These are phyloP conservation scores for Asterophora lycoperdoides DNA, from an alignment of 768 basidiomycete genomes.

Conservation along the genomic window DNA sequence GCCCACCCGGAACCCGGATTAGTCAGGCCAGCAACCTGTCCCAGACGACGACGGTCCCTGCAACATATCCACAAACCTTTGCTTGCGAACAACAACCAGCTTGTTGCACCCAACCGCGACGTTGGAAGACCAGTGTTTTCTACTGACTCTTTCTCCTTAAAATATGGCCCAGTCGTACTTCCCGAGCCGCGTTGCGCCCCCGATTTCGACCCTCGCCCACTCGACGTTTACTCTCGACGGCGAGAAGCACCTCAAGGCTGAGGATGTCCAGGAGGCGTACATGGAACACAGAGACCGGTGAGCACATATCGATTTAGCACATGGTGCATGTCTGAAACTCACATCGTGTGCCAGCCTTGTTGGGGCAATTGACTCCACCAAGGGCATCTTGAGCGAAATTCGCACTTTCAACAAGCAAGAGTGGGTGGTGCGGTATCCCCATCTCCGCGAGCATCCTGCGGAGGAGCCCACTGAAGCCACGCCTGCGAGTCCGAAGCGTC, in stretches of 20 bases:
- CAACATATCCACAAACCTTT: constrained; percentile 10
- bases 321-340: constrained; percentile 5
- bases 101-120: no score
- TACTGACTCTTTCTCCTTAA: constrained; percentile 2
- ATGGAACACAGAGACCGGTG: constrained; percentile 74
- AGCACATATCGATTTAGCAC: constrained; percentile 20
- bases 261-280: constrained; percentile 75
- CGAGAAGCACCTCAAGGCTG: constrained; percentile 50
- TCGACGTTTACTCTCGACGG: constrained; percentile 27
- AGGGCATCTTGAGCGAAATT: constrained; percentile 63
- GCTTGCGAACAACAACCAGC: constrained; percentile 10
- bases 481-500: constrained; percentile 29
- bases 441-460: constrained; percentile 46
- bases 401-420: constrained; percentile 78
- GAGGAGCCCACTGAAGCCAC: constrained; percentile 23
- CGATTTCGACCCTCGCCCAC: constrained; percentile 30
- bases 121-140: constrained; percentile 2
- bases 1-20: constrained; percentile 14
- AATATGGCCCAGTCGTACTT: constrained; percentile 40
- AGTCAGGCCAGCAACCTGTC: constrained; percentile 12
- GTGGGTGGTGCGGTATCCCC: constrained; percentile 90
- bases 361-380: constrained; percentile 70
- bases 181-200: constrained; percentile 32
- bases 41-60: not conserved
- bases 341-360: constrained; percentile 49